phyloP scores from a whole-genome alignment of 352 stramenopile genomes.

The Phytophthora sojae region DNA sequence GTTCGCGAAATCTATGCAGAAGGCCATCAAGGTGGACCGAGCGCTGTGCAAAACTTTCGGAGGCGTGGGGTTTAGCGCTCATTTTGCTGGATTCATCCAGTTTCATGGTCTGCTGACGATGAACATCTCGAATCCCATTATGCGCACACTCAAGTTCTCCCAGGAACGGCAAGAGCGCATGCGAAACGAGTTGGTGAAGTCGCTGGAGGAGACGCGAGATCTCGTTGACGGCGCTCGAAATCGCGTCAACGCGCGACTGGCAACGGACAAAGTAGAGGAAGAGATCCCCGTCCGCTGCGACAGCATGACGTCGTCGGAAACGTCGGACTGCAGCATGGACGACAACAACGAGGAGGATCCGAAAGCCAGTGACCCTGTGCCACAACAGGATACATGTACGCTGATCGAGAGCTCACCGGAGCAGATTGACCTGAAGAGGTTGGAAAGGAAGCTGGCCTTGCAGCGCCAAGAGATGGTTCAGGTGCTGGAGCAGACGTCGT shows the following conservation, averaged over 20 bases:
- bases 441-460: conserved; percentile 42
- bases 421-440: conserved; percentile 17
- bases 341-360: conserved; percentile 27
- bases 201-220: conserved; percentile 43
- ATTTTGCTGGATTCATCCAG: conserved; percentile 37
- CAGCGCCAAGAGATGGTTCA: conserved; percentile 45
- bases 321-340: conserved; percentile 20
- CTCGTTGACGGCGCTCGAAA: conserved; percentile 28
- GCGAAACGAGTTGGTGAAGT: conserved; percentile 45
- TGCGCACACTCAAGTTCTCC: conserved; percentile 61
- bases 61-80: conserved; percentile 8
- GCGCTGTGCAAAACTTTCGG: conserved; percentile 14
- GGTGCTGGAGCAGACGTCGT: conserved; percentile 49
- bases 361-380: not conserved
- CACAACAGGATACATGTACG: conserved; percentile 22
- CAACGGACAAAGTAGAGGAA: conserved; percentile 7
- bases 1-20: conserved; percentile 48
- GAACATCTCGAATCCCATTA: conserved; percentile 59
- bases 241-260: conserved; percentile 5
- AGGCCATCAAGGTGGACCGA: conserved; percentile 14
- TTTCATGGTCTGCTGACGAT: conserved; percentile 49
- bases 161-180: conserved; percentile 57
- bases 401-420: conserved; percentile 18
- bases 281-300: conserved; percentile 16
- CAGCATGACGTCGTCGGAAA: conserved; percentile 32